Conservation (phyloP, 495 filamentous ascomycete genomes). For the Articulospora tetracladia region DNA sequence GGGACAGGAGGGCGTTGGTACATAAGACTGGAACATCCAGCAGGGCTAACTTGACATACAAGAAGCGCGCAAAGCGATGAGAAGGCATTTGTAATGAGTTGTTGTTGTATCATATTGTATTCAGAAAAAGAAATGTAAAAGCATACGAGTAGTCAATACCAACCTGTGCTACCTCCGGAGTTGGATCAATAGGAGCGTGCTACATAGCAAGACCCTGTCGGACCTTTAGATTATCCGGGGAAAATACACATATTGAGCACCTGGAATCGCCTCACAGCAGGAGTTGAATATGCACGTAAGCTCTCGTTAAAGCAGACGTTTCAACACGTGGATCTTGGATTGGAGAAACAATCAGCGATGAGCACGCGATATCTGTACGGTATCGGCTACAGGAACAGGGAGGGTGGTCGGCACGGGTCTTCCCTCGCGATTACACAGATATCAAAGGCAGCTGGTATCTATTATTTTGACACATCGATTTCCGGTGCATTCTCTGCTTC, state of each 20-base stretch:
- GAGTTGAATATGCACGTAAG: neutral
- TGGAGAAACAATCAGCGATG: neutral
- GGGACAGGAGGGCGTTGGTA: conserved; percentile 69
- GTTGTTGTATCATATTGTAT: conserved; percentile 20
- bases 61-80: conserved; percentile 13
- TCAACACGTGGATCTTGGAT: neutral
- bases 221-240: neutral
- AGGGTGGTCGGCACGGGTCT: no score
- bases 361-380: neutral
- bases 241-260: neutral
- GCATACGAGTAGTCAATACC: neutral
- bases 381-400: no score
- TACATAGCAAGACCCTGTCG: neutral
- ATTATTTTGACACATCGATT: neutral
- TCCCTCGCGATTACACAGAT: neutral
- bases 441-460: neutral
- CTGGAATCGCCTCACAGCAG: neutral
- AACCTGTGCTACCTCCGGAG: neutral
- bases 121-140: conserved; percentile 2
- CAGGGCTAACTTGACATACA: conserved; percentile 62
- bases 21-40: conserved; percentile 72
- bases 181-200: neutral
- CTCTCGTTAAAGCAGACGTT: neutral
- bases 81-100: neutral
- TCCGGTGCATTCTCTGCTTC: neutral